A percentile compares a stretch with the other conserved stretches of the same genome.
Conservation (phyloP, 1,284 basidiomycete genomes). For the Boletellus sp. region DNA sequence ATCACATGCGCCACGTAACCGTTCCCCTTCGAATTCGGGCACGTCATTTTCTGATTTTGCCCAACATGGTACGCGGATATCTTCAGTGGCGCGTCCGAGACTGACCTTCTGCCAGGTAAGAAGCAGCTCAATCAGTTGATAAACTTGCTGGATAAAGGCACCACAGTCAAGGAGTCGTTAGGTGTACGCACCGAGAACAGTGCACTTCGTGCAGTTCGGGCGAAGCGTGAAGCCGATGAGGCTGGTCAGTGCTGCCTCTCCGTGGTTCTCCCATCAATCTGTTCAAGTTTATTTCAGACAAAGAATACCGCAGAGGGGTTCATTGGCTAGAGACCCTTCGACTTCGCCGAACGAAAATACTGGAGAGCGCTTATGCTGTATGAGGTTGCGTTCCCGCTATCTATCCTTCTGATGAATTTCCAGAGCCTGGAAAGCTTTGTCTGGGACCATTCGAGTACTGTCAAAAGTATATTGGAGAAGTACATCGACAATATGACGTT, state of each 20-base stretch:
- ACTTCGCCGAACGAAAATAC: conserved; percentile 75
- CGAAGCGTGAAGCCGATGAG: conserved; percentile 89
- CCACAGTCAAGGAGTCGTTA: conserved; percentile 53
- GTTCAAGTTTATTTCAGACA: conserved; percentile 52
- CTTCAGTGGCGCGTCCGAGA: not conserved
- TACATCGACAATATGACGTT: conserved; percentile 80
- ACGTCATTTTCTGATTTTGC: conserved; percentile 73
- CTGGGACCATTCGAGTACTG: conserved; percentile 63
- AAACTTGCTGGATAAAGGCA: conserved; percentile 70
- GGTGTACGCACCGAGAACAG: conserved; percentile 56
- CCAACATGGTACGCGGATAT: conserved; percentile 54
- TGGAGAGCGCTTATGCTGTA: conserved; percentile 74
- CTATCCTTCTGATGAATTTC: conserved; percentile 10
- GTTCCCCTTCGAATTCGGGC: conserved; percentile 67
- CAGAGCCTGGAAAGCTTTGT: conserved; percentile 81
- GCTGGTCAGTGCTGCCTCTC: conserved; percentile 55
- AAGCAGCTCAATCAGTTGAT: conserved; percentile 74
- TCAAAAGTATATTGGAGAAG: conserved; percentile 63
- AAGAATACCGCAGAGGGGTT: conserved; percentile 87
- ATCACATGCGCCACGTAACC: conserved; percentile 50
- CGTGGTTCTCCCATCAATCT: not conserved
- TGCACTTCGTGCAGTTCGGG: conserved; percentile 70
- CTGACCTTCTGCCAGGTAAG: conserved; percentile 51
- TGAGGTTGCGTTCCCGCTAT: conserved; percentile 35
- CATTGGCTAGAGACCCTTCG: conserved; percentile 93